A percentile compares a stretch with the other conserved stretches of the same genome.
Conservation (phyloP, 1,139 yeast species). For the Dujonia santamariae region DNA sequence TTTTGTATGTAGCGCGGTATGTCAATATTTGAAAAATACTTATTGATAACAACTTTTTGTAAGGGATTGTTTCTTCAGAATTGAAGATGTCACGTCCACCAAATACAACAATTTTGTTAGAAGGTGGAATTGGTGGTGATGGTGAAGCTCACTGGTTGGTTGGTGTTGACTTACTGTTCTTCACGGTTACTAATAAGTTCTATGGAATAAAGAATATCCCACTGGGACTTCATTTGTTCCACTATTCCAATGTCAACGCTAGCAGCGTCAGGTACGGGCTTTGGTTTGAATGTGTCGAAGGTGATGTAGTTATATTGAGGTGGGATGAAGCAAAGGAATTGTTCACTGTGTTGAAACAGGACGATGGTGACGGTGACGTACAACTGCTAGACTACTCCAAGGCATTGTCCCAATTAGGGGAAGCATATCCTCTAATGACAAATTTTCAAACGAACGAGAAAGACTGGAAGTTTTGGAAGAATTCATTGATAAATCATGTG, state of each 20-base stretch:
- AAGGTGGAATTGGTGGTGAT: no score
- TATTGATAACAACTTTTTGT: no score
- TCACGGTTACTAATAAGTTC: slow-evolving; percentile 18
- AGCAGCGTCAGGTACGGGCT: slow-evolving; percentile 22
- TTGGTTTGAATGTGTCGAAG: slow-evolving; percentile 23
- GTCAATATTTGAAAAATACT: no score
- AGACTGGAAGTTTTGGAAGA: slow-evolving; percentile 14
- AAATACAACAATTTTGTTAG: slow-evolving; percentile 20
- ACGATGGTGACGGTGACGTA: slow-evolving; percentile 6
- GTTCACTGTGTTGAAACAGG: slow-evolving; percentile 1
- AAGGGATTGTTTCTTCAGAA: no score
- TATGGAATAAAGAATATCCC: slow-evolving; percentile 27
- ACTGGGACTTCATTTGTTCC: slow-evolving; percentile 26
- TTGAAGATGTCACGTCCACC: no score
- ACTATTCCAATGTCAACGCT: slow-evolving; percentile 18
- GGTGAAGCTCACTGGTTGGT: slow-evolving; percentile 22
- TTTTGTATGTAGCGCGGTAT: no score
- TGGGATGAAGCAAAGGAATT: slow-evolving; percentile 8
- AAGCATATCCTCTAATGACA: slow-evolving; percentile 19
- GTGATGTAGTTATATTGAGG: slow-evolving; percentile 17
- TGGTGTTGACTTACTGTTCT: slow-evolving; percentile 30
- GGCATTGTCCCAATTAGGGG: slow-evolving; percentile 17
- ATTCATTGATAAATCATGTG: slow-evolving; percentile 12
- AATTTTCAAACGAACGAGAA: slow-evolving; percentile 16
- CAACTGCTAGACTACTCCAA: slow-evolving; percentile 14